Percentiles rank a stretch among this genome's conserved stretches.
These are phyloP conservation scores for Eragrostis tef DNA, from an alignment of 202 grass and related monocot genomes.

Conservation along the genomic window DNA sequence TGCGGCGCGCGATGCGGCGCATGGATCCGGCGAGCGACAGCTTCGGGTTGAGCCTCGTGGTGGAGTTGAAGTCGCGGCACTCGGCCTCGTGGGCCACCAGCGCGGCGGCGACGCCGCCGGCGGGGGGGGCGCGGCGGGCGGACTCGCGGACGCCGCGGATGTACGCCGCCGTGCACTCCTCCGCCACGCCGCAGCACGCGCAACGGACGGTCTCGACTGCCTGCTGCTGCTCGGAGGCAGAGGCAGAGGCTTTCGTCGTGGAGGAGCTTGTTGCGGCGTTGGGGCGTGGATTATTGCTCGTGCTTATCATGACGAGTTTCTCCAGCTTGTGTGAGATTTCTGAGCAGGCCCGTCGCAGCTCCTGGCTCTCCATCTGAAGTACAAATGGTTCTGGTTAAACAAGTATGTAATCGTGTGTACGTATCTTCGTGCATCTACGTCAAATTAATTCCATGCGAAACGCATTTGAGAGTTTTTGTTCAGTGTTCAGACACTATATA, in stretches of 20 bases:
- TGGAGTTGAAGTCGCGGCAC: conserved; percentile 73
- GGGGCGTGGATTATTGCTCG: not conserved
- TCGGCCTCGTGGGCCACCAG: conserved; percentile 63
- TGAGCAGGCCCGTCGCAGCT: conserved; percentile 45
- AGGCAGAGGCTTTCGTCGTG: too few relatives aligned
- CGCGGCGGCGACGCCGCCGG: conserved; percentile 55
- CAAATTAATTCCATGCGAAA: too few relatives aligned
- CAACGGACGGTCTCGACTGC: conserved; percentile 59
- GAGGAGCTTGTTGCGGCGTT: not conserved
- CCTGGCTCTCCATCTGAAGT: not conserved
- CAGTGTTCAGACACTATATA: too few relatives aligned
- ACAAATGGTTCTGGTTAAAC: not conserved
- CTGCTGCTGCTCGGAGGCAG: conserved; percentile 24
- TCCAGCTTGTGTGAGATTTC: conserved; percentile 47
- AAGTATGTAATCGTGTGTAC: too few relatives aligned
- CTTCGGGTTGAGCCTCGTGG: conserved; percentile 70
- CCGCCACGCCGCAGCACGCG: conserved; percentile 76
- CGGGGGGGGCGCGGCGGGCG: too few relatives aligned
- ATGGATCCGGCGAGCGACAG: conserved; percentile 76
- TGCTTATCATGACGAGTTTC: conserved; percentile 28
- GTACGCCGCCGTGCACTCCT: conserved; percentile 77
- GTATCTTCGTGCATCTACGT: too few relatives aligned
- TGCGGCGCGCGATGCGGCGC: conserved; percentile 75
- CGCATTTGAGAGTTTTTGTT: too few relatives aligned
- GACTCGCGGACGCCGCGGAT: conserved; percentile 66